Conservation (phyloP, 2,329 filamentous ascomycete species). For the Penicillium brevicompactum region DNA sequence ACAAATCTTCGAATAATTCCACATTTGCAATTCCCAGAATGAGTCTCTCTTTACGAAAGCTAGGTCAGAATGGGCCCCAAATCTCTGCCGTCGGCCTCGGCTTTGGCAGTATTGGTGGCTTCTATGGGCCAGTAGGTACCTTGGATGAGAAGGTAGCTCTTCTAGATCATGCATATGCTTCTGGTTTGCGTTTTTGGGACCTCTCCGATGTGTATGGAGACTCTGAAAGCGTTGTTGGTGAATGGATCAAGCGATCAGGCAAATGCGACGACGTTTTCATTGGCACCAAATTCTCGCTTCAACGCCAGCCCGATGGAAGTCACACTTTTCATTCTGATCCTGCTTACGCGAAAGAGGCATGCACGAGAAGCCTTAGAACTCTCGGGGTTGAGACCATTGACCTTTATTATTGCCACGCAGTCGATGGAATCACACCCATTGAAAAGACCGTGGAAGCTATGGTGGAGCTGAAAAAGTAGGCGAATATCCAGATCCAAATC, state of each 20-base stretch:
- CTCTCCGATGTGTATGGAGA: constrained; percentile 36
- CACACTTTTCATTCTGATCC: constrained; percentile 35
- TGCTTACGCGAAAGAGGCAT: constrained; percentile 40
- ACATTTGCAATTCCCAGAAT: neutral
- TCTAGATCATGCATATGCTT: constrained; percentile 34
- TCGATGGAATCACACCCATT: constrained; percentile 46
- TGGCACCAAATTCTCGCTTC: constrained; percentile 41
- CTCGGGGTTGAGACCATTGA: constrained; percentile 44
- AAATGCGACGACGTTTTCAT: constrained; percentile 47
- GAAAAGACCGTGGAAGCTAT: constrained; percentile 49
- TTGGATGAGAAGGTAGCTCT: constrained; percentile 19
- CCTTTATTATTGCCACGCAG: constrained; percentile 49
- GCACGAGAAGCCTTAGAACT: constrained; percentile 36
- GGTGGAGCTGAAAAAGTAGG: constrained; percentile 44
- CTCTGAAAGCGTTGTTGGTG: constrained; percentile 34
- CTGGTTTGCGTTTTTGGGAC: constrained; percentile 37
- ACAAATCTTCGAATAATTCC: too few relatives aligned
- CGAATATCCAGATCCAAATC: neutral
- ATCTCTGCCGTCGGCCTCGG: constrained; percentile 28
- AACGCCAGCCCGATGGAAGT: constrained; percentile 12
- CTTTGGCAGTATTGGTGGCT: constrained; percentile 22
- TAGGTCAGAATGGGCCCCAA: constrained; percentile 25
- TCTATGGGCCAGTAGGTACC: constrained; percentile 20
- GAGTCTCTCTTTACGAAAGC: constrained; percentile 10
- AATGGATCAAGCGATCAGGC: constrained; percentile 44